Base-by-base conservation (phyloP, 1,284 basidiomycete species). In the Trametes hirsuta region DNA sequence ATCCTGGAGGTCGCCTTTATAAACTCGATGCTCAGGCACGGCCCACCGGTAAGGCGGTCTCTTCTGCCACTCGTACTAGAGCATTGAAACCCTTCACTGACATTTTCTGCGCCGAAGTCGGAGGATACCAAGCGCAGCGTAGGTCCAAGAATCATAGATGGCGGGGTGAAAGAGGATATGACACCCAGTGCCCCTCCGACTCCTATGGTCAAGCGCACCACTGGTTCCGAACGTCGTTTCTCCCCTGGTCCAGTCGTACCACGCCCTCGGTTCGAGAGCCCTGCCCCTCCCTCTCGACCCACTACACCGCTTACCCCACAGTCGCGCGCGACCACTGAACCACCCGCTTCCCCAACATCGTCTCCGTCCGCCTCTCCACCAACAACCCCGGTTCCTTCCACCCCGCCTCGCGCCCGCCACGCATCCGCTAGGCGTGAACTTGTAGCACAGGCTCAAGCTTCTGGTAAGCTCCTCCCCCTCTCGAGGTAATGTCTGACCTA, bases 1-100 rank as follows among this genome's bases (percentile, higher is more conserved):
- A 68, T 82, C 42, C 73, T 87, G 56, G 82, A 88, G 63, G 78
- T 79, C 3, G 76, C 86, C 41, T 77, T 54, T 79, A 81, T 40
- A 72, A 69, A 1, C 56, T 79, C 18, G 36, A 69, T 74, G 40
- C 71, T 77, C 47, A 71, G 75, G 30, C 66, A 69, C 22, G 76
- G 75, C 3, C 68, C 64, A n/a, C 67, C 69, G 47, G 73, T 75
- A 30, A 30, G 30, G 30, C 39, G 2, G 49, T 30, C 15, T 6
- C n/a, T n/a, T 34, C 18, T 25, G 2, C 6, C 12, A 5, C 15
- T 37, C 15, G 34, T 4, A 3, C 18, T n/a, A 39, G 10, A 9
- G 5, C 6, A 4, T 25, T 35, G 39, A 11, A 50, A n/a, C 22
- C 12, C 22, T 39, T 10, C 39, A 34, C 39, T 52, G 12, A 41